Evolutionary conservation across 805 yeast genomes (phyloP), one percentile per base, ranked within the genome.

Genomic region (Saccharomycopsis synnaedendra): DNA sequence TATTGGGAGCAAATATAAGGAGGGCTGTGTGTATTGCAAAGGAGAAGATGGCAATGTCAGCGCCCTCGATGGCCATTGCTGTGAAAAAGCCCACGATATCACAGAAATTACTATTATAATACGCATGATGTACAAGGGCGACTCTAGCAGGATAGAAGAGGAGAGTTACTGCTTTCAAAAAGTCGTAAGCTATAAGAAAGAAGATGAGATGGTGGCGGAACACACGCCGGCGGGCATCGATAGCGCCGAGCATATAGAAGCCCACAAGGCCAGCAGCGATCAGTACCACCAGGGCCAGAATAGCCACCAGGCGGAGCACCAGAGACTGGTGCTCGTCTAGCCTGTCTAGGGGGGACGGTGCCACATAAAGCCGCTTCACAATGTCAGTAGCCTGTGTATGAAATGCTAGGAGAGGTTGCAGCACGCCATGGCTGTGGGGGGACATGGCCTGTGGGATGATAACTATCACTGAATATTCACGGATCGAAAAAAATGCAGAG

Each of bases 21-120:
- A 87, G 59, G 31, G 78, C 85, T 6, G 90, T 82, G 63, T 88
- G 96, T 10, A 87, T 64, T 1, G 96, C 95, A 64, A 88, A 83
- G 35, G 82, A 72, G 33, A 86, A 66, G 45, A 87, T 88, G 11
- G 93, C 88, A 35, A 86, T 59, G 63, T 88, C 97, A 1, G 89
- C 87, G 27, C 95, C 95, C 62, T 85, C 94, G 9, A 84, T 82
- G 28, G 86, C 72, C 38, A 80, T 70, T 3, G 89, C 85, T 1
- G 95, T 83, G 62, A 85, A 79, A 69, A 84, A 87, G 2, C 95
- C 96, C 35, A 82, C 72, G 4, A 78, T 75, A 57, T 80, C 76
- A 56, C 81, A 76, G 58, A 82, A 76, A 32, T 60, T 62, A 38
- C 67, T 63, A 54, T 68, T 69, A 47, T 69, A 71, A 59, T 76